Conservation (phyloP, 2,329 filamentous ascomycete genomes). For the Paraphaeosphaeria minitans region DNA sequence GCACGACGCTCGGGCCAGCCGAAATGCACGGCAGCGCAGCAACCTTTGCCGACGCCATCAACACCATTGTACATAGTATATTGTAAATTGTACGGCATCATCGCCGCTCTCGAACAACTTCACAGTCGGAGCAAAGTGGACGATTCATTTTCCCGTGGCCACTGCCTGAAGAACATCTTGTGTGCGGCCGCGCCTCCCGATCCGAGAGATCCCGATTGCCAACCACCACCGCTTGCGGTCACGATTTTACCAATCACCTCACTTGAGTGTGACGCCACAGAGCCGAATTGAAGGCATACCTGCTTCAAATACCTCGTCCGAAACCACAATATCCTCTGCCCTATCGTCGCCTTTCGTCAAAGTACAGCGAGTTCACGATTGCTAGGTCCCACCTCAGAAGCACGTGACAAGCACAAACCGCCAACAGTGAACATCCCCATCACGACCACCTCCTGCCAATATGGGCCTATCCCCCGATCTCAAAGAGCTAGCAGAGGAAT, state of each 20-base stretch:
- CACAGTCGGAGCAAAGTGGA: neutral
- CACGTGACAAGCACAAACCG: neutral
- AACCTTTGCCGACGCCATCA: neutral
- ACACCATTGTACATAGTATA: too few species aligned
- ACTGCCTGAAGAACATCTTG: neutral
- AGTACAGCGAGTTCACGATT: too few species aligned
- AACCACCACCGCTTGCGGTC: constrained; percentile 7
- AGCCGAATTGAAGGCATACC: too few species aligned
- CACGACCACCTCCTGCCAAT: constrained; percentile 1
- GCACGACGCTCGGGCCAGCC: constrained; percentile 17
- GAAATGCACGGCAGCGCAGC: neutral
- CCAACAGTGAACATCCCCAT: neutral
- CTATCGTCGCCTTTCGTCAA: too few species aligned
- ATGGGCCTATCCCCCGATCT: constrained; percentile 39
- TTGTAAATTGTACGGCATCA: neutral
- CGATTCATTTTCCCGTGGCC: neutral
- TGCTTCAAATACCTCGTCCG: neutral
- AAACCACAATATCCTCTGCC: neutral
- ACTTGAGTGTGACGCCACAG: neutral
- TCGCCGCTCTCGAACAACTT: neutral
- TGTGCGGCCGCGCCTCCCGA: constrained; percentile 6
- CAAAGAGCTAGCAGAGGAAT: constrained; percentile 57
- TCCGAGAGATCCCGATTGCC: constrained; percentile 5
- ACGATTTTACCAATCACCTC: constrained; percentile 19
- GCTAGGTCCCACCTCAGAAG: too few species aligned